Conservation (phyloP, 1,139 yeast species). For the Hemisphaericaspora lyxosophila region DNA sequence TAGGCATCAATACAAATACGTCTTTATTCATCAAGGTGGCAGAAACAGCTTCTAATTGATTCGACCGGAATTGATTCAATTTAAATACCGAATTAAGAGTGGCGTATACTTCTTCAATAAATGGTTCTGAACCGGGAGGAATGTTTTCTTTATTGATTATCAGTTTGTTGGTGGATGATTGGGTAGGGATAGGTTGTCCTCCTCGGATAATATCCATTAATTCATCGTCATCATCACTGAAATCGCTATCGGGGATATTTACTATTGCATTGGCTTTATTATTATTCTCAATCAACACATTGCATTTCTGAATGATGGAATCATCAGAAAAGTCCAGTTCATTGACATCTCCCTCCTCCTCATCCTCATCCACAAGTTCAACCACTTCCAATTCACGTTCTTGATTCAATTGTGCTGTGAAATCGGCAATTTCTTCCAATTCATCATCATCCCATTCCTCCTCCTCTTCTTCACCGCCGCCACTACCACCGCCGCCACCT, state of each 20-base stretch:
- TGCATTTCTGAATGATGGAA: conserved; percentile 5
- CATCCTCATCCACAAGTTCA: conserved; percentile 35
- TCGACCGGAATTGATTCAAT: conserved; percentile 67
- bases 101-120: conserved; percentile 56
- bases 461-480: conserved; percentile 13
- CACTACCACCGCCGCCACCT: conserved; percentile 7
- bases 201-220: conserved; percentile 24
- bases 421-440: conserved; percentile 28
- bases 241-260: conserved; percentile 3
- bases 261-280: conserved; percentile 5
- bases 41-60: conserved; percentile 84
- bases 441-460: conserved; percentile 27
- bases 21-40: conserved; percentile 81
- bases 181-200: conserved; percentile 6
- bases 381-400: conserved; percentile 41
- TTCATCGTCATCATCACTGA: conserved; percentile 40
- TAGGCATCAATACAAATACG: conserved; percentile 96
- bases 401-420: conserved; percentile 43
- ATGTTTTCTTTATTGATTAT: conserved; percentile 15
- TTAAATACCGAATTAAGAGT: conserved; percentile 62
- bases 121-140: conserved; percentile 36
- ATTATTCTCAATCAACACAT: conserved; percentile 1
- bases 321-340: conserved; percentile 7
- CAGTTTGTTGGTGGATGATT: background rate
- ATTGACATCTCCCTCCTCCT: conserved; percentile 16